A percentile compares a stretch with the other conserved stretches of the same genome.
These are phyloP conservation scores for Hanseniaspora jakobsenii DNA, from an alignment of 805 yeast species.

Conservation along the genomic window DNA sequence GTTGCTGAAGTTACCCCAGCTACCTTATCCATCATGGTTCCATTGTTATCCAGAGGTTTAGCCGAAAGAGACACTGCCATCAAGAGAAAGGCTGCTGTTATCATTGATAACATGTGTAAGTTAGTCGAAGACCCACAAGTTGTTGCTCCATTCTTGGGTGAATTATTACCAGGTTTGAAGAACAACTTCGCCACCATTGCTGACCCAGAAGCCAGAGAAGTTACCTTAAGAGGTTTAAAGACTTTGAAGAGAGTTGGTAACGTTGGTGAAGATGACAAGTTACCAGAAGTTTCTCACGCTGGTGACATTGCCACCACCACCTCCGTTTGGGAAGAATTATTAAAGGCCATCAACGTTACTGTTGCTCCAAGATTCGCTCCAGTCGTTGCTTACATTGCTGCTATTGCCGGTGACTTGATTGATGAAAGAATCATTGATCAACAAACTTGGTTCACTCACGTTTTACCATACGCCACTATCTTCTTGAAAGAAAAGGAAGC, in stretches of 20 bases:
- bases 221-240: slow-evolving; percentile 90
- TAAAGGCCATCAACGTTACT: slow-evolving; percentile 48
- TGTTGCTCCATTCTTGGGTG: slow-evolving; percentile 97
- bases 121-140: slow-evolving; percentile 99
- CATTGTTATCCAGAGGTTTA: slow-evolving; percentile 96
- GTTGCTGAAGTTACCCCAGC: slow-evolving; percentile 99
- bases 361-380: slow-evolving; percentile 66
- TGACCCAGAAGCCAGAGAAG: slow-evolving; percentile 99
- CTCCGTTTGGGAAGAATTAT: slow-evolving; percentile 63
- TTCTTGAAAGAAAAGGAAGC: slow-evolving; percentile 90
- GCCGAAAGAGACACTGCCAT: slow-evolving; percentile 99
- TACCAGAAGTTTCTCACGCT: slow-evolving; percentile 97
- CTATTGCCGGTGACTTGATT: slow-evolving; percentile 96
- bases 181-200: slow-evolving; percentile 91
- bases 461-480: slow-evolving; percentile 90
- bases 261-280: slow-evolving; percentile 73
- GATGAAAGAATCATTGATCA: slow-evolving; percentile 95
- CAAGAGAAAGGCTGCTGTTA: slow-evolving; percentile 99
- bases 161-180: slow-evolving; percentile 92
- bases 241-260: slow-evolving; percentile 99
- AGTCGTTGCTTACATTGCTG: slow-evolving; percentile 75
- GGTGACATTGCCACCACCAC: slow-evolving; percentile 90
- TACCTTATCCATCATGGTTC: slow-evolving; percentile 98
- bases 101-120: slow-evolving; percentile 99
- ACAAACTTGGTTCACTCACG: slow-evolving; percentile 75